phyloP scores from a whole-genome alignment of 129 eudicot genomes.

The Rutidosis leptorrhynchoides region DNA sequence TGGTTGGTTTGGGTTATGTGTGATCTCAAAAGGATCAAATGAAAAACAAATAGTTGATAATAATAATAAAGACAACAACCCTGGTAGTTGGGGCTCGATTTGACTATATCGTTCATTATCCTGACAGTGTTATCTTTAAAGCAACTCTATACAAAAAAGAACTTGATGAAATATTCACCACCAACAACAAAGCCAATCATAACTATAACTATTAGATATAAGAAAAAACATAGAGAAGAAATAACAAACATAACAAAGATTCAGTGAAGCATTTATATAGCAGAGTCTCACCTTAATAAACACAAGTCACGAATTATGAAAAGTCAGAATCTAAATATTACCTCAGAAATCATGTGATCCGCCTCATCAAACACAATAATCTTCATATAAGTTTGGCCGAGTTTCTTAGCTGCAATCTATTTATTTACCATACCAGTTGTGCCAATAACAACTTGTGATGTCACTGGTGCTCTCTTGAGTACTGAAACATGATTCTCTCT shows the following conservation, averaged over 20 bases:
- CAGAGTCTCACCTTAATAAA: background rate
- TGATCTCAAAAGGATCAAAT: background rate
- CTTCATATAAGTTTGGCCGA: background rate
- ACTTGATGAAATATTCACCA: background rate
- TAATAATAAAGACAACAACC: constrained; percentile 37
- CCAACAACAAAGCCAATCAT: background rate
- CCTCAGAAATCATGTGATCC: constrained; percentile 10
- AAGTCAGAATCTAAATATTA: background rate
- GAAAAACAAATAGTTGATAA: background rate
- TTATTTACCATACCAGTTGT: background rate
- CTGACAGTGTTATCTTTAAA: background rate
- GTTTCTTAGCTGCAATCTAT: constrained; percentile 10
- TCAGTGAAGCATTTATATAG: background rate
- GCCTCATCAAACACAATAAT: constrained; percentile 11
- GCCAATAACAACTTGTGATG: constrained; percentile 11
- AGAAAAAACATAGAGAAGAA: background rate
- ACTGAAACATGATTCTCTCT: background rate
- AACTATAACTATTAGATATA: background rate
- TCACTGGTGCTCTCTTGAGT: background rate
- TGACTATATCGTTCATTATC: constrained; percentile 14
- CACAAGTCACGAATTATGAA: background rate
- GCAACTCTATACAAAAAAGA: background rate
- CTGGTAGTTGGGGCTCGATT: constrained; percentile 49
- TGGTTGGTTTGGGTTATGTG: background rate
- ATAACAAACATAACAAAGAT: background rate